Conservation (phyloP, 176 grass and related monocot genomes). For the Oryza rufipogon region DNA sequence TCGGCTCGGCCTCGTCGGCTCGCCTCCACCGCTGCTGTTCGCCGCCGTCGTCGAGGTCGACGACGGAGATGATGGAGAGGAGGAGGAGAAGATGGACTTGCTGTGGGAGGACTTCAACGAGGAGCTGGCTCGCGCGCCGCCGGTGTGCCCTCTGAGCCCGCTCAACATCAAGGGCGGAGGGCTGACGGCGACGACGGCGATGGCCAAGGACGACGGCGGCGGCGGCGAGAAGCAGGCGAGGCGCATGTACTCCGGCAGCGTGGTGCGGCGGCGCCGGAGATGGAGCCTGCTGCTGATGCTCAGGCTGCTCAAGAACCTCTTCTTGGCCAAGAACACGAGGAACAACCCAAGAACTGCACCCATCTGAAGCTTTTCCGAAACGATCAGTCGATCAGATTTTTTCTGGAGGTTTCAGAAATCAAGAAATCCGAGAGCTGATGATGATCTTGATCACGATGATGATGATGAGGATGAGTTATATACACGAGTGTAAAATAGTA, state of each 20-base stretch:
- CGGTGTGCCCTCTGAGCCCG: constrained; percentile 59
- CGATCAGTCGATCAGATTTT: background rate
- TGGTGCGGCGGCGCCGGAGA: constrained; percentile 64
- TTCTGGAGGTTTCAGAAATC: background rate
- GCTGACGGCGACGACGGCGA: constrained; percentile 31
- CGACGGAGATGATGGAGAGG: background rate
- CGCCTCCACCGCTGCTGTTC: constrained; percentile 32
- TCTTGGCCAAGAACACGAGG: constrained; percentile 58
- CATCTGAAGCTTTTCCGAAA: constrained; percentile 22
- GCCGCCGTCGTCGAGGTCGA: background rate
- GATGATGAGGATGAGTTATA: background rate
- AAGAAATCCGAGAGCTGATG: background rate
- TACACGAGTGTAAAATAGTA: constrained; percentile 5
- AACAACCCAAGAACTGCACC: constrained; percentile 43
- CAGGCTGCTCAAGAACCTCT: constrained; percentile 84
- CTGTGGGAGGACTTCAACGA: constrained; percentile 99
- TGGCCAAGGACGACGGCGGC: constrained; percentile 28
- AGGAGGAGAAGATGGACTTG: constrained; percentile 93
- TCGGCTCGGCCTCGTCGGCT: constrained; percentile 30
- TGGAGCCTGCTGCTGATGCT: constrained; percentile 74
- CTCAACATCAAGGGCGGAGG: constrained; percentile 9
- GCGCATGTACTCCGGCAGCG: constrained; percentile 30
- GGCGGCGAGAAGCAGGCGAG: background rate
- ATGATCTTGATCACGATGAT: background rate
- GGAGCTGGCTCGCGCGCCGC: constrained; percentile 55